Conservation (phyloP, 345 rosid species). For the Boechera retrofracta region DNA sequence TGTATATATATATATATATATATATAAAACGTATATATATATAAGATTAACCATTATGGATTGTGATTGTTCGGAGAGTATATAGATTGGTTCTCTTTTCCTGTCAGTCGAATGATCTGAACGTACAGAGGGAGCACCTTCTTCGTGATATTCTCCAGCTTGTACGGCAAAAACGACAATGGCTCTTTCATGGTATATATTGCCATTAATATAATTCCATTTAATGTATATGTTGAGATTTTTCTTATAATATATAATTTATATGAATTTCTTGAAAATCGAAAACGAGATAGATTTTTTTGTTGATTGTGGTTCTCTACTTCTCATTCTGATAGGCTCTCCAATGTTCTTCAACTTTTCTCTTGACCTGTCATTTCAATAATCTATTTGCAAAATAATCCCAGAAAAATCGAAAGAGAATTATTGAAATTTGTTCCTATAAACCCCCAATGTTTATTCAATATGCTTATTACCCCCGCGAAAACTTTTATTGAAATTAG, state of each 20-base stretch:
- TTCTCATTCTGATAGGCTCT: slow-evolving; percentile 15
- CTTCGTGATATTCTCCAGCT: slow-evolving; percentile 19
- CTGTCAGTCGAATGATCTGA: slow-evolving; percentile 41
- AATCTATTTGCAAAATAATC: slow-evolving; percentile 3
- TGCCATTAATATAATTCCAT: slow-evolving; percentile 26
- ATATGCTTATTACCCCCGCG: neutral
- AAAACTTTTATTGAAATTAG: neutral
- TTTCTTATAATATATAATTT: neutral
- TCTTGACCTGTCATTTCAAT: slow-evolving; percentile 33
- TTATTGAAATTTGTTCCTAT: neutral
- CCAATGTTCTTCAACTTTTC: slow-evolving; percentile 30
- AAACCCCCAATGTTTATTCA: neutral
- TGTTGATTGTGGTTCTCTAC: slow-evolving; percentile 29
- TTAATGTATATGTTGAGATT: slow-evolving; percentile 2
- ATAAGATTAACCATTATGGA: neutral
- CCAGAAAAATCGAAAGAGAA: neutral
- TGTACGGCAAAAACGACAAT: slow-evolving; percentile 41
- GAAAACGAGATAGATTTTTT: slow-evolving; percentile 29
- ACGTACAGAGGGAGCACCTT: slow-evolving; percentile 44
- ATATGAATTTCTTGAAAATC: slow-evolving; percentile 20
- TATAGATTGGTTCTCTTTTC: slow-evolving; percentile 33
- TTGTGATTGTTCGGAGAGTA: slow-evolving; percentile 17
- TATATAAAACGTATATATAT: neutral
- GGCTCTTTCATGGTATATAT: slow-evolving; percentile 30
- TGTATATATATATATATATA: neutral